Evolutionary conservation across 106 monocot species (phyloP), one percentile per base, ranked within the genome.

Genomic region (Chionographis japonica): DNA sequence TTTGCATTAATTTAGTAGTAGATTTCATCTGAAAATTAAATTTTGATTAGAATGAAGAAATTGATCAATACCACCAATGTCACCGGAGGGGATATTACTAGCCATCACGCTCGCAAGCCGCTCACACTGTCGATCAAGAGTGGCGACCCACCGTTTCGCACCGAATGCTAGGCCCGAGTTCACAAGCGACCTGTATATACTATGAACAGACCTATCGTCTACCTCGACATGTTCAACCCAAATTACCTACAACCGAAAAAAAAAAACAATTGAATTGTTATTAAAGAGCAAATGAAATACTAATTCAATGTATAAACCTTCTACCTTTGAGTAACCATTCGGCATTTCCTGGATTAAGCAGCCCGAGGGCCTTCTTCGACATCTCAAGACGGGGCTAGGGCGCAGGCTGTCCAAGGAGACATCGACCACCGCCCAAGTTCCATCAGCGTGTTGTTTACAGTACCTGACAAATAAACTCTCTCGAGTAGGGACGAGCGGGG

Each of bases 331-430:
- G 62, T 98, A 98, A 7, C 97, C 97, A 84, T 98, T 98, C 1
- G 97, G 92, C 97, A 92, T 92, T 75, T 98, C 97, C 78, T 87
- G 84, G 59, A 98, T 98, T 5, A 98, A 40, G 41, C 97, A 98
- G 10, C 97, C 92, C 1, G 97, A 98, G 2, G 97, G 97, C 77
- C 92, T 80, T 56, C 90, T 79, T 8, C 92, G 80, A 38, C 92
- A 92, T 56, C 80, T 76, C 41, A 72, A 15, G 12, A 74, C 63
- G 0, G 90, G 79, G 71, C 78, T 80, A 5, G 92, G 83, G 14
- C 90, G 89, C 12, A 93, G 53, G 66, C 81, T 79, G 58, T 98
- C 97, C 58, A 98, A 70, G 52, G 97, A 92, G 36, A 93, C 97
- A 58, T 97, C 97, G 10, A 90, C 97, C 12, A 97, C 87, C 6